Base-by-base conservation (phyloP, 179 eudicot species). In the Beta macrorhiza region DNA sequence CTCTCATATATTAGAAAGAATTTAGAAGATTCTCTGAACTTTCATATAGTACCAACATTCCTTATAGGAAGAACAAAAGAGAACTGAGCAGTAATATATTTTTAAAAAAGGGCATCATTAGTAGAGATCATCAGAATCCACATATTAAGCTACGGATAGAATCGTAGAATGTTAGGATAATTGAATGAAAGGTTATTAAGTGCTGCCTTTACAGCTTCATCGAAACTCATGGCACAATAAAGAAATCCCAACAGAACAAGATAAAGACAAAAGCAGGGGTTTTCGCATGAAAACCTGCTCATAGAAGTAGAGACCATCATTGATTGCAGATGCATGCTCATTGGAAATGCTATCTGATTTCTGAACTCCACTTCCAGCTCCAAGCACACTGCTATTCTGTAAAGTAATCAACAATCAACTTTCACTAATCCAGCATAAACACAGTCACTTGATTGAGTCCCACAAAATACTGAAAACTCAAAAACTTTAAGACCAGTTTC, bases 291-390 rank as follows among this genome's bases (percentile, higher is more conserved):
- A 67, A 80, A 95, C 99, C 98, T 95, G 97, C 88, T 95, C 98
- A 83, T 91, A 93, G 80, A 85, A 91, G 86, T 91, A 90, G 81
- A 95, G 93, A 80, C 97, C 97, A 59, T 95, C 98, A 76, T 90
- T 93, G 82, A 95, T 90, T 74, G 92, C 89, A 81, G 93, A 91
- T 80, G 97, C 98, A 72, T 89, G 95, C 93, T 93, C 99, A 67
- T 80, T 87, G 19, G 97, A 84, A 57, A 93, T 85, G 70, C 90
- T 71, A 76, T 92, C 85, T 44, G 93, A 80, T 68, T 86, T 90
- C 75, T 85, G 86, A 61, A 72, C 76, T 74, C 79, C 87, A 78
- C 77, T 55, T 79, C 86, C 87, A 69, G 80, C 75, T 82, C 85
- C 91, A 83, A 82, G 79, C 20, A 69, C 81, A 56, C 87, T 81